Percentiles rank a stretch among this genome's conserved stretches.
Evolutionary conservation across 805 yeast species (phyloP).

Genomic region (Lipomyces sp.): DNA sequence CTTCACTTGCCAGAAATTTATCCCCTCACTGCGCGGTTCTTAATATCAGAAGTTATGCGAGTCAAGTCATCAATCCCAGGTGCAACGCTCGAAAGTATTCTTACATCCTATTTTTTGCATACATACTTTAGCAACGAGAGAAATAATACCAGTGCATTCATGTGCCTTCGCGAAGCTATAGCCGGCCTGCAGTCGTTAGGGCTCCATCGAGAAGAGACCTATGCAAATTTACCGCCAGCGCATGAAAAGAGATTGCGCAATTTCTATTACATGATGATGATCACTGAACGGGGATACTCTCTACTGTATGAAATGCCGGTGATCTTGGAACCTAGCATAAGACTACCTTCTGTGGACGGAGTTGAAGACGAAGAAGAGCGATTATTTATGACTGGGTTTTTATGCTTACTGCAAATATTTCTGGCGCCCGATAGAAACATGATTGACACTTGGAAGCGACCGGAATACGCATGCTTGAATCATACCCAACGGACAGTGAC

Average conservation of each 20-base stretch:
- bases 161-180: constrained; percentile 11
- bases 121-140: not conserved
- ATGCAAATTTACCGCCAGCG: not conserved
- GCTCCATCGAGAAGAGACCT: constrained; percentile 8
- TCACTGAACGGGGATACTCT: constrained; percentile 15
- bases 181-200: not conserved
- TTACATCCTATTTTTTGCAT: constrained; percentile 12
- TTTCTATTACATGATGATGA: not conserved
- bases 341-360: not conserved
- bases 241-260: not conserved
- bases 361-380: not conserved
- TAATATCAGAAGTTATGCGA: not conserved
- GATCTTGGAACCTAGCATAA: not conserved
- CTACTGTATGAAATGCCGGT: constrained; percentile 11
- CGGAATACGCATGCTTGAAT: not conserved
- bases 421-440: constrained; percentile 1
- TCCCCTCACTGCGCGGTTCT: not conserved
- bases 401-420: constrained; percentile 3
- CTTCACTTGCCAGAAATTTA: too few relatives aligned
- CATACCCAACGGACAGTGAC: not conserved
- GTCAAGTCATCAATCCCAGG: not conserved
- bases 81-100: not conserved
- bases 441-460: constrained; percentile 12
- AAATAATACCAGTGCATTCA: not conserved
- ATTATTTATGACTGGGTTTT: constrained; percentile 8